phyloP scores from a whole-genome alignment of 495 filamentous ascomycete species.

The Penicillium coffeae region DNA sequence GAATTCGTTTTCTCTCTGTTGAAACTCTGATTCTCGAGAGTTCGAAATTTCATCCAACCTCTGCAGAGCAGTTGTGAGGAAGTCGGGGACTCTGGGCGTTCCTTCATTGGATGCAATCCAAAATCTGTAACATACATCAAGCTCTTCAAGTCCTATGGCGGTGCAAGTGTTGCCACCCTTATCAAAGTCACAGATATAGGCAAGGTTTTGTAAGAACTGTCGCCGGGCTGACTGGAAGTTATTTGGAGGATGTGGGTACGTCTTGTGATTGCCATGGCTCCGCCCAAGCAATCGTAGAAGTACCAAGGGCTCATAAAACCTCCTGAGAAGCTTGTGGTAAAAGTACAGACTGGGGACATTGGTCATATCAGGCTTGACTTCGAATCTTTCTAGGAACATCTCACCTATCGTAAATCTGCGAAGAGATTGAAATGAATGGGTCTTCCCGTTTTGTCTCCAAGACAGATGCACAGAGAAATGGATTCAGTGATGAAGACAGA shows the following conservation, averaged over 20 bases:
- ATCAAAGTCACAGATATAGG: slow-evolving; percentile 32
- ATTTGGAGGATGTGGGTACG: background rate
- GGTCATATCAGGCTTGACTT: no score
- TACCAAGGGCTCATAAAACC: background rate
- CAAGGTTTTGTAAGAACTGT: slow-evolving; percentile 26
- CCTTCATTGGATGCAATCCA: background rate
- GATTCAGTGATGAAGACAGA: no score
- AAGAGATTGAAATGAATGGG: no score
- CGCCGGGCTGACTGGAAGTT: background rate
- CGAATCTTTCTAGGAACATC: no score
- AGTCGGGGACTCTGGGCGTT: background rate
- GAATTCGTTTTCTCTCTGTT: background rate
- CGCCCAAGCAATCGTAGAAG: background rate
- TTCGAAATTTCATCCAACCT: background rate
- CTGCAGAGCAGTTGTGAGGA: background rate
- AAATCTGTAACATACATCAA: background rate
- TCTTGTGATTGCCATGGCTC: no score
- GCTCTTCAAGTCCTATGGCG: slow-evolving; percentile 29
- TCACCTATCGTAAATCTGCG: no score
- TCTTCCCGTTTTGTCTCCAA: no score
- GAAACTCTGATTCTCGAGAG: background rate
- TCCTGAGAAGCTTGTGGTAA: no score
- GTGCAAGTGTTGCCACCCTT: slow-evolving; percentile 29
- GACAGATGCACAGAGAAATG: no score
- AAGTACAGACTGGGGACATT: no score